Evolutionary conservation across 73 alveolate species (phyloP), one percentile per base, ranked within the genome.

Genomic region (Paraurostyla sp.): DNA sequence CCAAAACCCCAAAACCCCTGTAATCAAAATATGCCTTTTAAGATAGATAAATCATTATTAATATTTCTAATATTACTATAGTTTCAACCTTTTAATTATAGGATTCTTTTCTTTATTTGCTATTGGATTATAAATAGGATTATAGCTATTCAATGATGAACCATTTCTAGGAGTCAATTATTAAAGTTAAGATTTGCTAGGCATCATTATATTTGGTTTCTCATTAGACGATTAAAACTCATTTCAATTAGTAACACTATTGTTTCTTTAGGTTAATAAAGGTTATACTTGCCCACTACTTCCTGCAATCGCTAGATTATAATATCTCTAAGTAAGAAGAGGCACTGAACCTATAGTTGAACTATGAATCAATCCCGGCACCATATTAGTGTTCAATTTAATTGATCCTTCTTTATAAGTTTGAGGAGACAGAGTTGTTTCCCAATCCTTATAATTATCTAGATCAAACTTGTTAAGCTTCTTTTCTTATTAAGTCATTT

Each of bases 51-150:
- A n/a, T n/a, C n/a, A n/a, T n/a, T n/a, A n/a, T n/a, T n/a, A n/a
- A n/a, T n/a, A 20, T 30, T 30, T 59, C 23, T 20, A 20, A 27
- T 59, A 59, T 20, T 59, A 27, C 48, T 59, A 23, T 7, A 59
- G 76, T 65, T 65, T 65, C 82, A 65, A 38, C 25, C 58, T 65
- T 65, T 38, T 20, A 38, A 65, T 65, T 6, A 65, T 65, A 0
- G 82, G 82, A 30, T 65, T 65, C 32, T 65, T 65, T 22, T 65
- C 82, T 65, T 65, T 65, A 38, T 65, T 65, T 2, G 35, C 60
- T 38, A 65, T 65, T 22, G 82, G 82, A 40, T 65, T 65, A 38
- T 38, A 20, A 7, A 65, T 65, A 6, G 82, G 35, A 38, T 65
- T 65, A 38, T 65, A 65, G 4, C 42, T 58, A 65, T 16, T n/a